Base-by-base conservation (phyloP, 2,329 filamentous ascomycete species). In the Bipolaris bicolor region DNA sequence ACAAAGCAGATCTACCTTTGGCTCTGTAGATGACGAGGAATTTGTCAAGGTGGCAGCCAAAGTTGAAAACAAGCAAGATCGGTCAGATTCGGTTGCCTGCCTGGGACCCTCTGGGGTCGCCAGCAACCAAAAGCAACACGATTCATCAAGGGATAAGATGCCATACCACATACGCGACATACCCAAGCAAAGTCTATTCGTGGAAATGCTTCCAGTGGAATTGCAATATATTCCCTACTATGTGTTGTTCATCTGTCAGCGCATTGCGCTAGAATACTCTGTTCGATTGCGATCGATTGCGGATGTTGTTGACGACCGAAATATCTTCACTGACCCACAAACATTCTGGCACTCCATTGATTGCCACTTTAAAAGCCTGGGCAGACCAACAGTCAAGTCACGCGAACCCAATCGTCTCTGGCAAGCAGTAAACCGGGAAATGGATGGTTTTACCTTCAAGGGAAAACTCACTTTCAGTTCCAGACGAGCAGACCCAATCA, bases 391-490 rank as follows among this genome's bases (percentile, higher is more conserved):
- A 2, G 16, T 62, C 7, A 51, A 55, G 10, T 29, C 52, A 34
- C 60, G 46, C 29, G 66, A 71, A 2, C 34, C 68, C 4, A 50
- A 39, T 16, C 57, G 61, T 16, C 51, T 72, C 5, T 77, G 75
- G 75, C 33, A 60, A 31, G 61, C 69, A n/a, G 43, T 57, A 0
- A 65, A 65, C 29, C 55, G 50, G 3, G 29, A 54, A 1, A 66
- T 72, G 45, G 64, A 73, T 43, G 65, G 72, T 10, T 73, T 62
- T 41, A 74, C 69, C 0, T 75, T 78, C 59, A 76, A 75, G 55
- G 76, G 68, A 6, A 61, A 61, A 1, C 39, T 76, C 3, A 37
- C 40, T 5, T 62, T 72, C 36, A 73, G 66, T 11, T 34, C 31
- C 22, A 62, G 52, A 40, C 16, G 11, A 5, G 47, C 34, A 7